Percentiles rank a stretch among this genome's conserved stretches.
Conservation (phyloP, 2,329 filamentous ascomycete species). For the Hymenoscyphus fraxineus region DNA sequence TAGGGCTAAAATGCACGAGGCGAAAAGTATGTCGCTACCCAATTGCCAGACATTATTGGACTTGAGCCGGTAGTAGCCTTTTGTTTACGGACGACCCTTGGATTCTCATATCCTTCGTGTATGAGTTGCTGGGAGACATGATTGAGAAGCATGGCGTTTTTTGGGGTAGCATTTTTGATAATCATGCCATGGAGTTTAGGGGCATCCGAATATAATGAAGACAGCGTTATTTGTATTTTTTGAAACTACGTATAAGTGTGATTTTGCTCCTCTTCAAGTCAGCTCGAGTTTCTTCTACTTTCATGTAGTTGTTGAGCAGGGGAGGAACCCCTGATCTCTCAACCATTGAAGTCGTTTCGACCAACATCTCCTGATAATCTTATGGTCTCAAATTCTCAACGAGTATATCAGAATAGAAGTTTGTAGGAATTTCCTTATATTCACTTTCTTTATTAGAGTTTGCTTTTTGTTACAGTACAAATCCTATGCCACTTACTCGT, state of each 20-base stretch:
- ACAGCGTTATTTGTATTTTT: neutral
- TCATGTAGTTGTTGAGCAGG: neutral
- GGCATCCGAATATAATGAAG: constrained; percentile 1
- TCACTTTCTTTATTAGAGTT: neutral
- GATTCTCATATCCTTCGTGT: constrained; percentile 14
- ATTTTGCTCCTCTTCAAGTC: neutral
- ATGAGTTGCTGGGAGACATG: constrained; percentile 14
- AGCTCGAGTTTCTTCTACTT: neutral
- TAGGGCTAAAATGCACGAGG: constrained; percentile 50
- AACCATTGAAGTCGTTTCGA: too few species aligned
- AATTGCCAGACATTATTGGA: constrained; percentile 55
- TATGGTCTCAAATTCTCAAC: too few species aligned
- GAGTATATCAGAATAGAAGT: too few species aligned
- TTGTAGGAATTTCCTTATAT: neutral
- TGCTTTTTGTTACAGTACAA: too few species aligned
- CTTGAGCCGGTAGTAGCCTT: constrained; percentile 19
- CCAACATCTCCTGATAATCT: too few species aligned
- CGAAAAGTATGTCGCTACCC: constrained; percentile 53
- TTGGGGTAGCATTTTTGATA: constrained; percentile 7
- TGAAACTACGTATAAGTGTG: neutral
- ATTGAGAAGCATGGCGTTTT: constrained; percentile 30
- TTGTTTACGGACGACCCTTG: neutral
- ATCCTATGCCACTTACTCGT: neutral
- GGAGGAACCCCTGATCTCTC: too few species aligned
- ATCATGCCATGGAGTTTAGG: constrained; percentile 4